Percentiles rank a stretch among this genome's conserved stretches.
Evolutionary conservation across 2,329 filamentous ascomycete genomes (phyloP).

Genomic region (Aspergillus udagawae): DNA sequence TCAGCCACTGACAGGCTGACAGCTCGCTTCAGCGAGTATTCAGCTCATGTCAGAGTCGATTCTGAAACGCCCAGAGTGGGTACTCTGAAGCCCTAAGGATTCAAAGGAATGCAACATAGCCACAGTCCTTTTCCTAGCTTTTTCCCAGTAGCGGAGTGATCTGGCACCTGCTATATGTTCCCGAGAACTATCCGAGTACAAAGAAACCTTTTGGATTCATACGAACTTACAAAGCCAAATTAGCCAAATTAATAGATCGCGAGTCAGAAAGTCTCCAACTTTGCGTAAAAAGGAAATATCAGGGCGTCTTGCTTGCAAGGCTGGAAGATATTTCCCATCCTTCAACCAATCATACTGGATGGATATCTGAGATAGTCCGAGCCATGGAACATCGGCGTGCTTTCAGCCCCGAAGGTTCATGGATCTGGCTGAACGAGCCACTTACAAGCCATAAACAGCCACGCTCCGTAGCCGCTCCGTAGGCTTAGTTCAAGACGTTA

Average conservation of each 20-base stretch:
- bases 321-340: background rate
- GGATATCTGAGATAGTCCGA: background rate
- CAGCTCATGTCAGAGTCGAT: constrained; percentile 4
- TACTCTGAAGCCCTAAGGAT: constrained; percentile 4
- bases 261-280: background rate
- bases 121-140: background rate
- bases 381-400: background rate
- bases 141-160: background rate
- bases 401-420: background rate
- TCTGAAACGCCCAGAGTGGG: constrained; percentile 18
- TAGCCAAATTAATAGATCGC: background rate
- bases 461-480: background rate
- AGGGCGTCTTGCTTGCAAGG: background rate
- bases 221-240: background rate
- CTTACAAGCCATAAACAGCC: background rate
- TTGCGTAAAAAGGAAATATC: background rate
- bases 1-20: no score
- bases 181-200: no score
- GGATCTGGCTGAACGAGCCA: background rate
- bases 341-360: background rate
- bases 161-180: background rate
- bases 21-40: background rate
- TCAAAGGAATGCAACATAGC: constrained; percentile 6
- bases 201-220: background rate
- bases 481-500: background rate